Conservation (phyloP, 75 land plant genomes). For the Sequoiadendron giganteum region DNA sequence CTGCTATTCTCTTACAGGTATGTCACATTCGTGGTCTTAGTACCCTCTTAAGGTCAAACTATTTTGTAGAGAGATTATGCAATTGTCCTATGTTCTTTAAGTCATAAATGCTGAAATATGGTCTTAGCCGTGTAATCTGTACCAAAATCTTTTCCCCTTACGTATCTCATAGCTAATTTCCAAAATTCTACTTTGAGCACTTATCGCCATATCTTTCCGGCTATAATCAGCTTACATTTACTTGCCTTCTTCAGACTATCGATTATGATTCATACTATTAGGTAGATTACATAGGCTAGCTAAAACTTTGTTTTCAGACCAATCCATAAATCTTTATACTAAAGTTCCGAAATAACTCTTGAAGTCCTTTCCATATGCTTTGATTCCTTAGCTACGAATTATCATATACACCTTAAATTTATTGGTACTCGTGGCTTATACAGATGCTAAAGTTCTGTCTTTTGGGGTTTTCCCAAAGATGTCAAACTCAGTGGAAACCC, state of each 20-base stretch:
- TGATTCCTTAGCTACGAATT: not conserved
- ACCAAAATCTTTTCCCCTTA: not conserved
- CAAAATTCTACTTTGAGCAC: not conserved
- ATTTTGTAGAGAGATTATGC: not conserved
- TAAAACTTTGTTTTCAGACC: not conserved
- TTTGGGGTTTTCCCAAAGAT: not conserved
- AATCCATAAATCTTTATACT: not conserved
- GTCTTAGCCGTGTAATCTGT: not conserved
- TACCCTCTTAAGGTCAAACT: not conserved
- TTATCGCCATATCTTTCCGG: too few relatives aligned
- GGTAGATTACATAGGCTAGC: not conserved
- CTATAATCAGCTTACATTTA: not conserved
- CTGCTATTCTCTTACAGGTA: constrained; percentile 61
- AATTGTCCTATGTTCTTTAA: not conserved
- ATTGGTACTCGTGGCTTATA: not conserved
- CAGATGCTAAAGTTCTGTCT: not conserved
- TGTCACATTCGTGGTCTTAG: not conserved
- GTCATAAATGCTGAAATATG: too few relatives aligned
- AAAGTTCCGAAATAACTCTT: not conserved
- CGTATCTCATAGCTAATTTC: not conserved
- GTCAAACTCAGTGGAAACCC: too few relatives aligned
- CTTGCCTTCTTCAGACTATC: not conserved
- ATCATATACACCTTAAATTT: too few relatives aligned
- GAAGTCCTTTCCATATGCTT: not conserved
- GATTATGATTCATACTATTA: not conserved